Conservation (phyloP, 208 protist genomes). For the Leishmania braziliensis region DNA sequence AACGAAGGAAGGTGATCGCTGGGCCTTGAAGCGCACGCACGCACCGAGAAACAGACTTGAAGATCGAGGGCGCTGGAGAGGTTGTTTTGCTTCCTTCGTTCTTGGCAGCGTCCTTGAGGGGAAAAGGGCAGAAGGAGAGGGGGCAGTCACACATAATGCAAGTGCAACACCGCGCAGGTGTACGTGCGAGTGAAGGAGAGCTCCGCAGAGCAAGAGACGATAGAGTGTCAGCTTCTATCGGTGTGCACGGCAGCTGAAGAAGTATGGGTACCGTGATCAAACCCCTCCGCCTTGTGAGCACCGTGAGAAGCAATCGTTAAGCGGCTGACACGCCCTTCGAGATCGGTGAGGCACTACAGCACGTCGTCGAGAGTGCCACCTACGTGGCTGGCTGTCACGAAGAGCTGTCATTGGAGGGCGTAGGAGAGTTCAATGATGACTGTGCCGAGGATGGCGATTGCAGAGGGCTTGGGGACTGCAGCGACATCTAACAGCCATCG, state of each 20-base stretch:
- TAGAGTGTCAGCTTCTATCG: not conserved
- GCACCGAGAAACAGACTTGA: not conserved
- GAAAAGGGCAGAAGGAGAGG: too few relatives aligned
- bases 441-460: not conserved
- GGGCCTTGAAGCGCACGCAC: not conserved
- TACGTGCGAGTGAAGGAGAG: not conserved
- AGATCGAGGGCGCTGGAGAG: not conserved
- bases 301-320: constrained; percentile 1
- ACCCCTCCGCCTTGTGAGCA: not conserved
- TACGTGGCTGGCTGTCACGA: constrained; percentile 19
- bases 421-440: not conserved
- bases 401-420: constrained; percentile 8
- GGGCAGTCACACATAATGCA: not conserved
- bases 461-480: not conserved
- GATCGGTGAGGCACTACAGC: not conserved
- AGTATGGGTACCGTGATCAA: not conserved
- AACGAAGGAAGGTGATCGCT: not conserved
- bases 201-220: not conserved
- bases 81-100: not conserved
- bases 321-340: constrained; percentile 5
- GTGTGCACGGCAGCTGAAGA: not conserved
- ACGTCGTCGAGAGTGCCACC: constrained; percentile 4
- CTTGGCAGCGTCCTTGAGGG: not conserved
- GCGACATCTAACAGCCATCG: not conserved
- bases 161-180: not conserved